Base-by-base conservation (phyloP, 2,329 filamentous ascomycete species). In the Aquanectria penicillioides region DNA sequence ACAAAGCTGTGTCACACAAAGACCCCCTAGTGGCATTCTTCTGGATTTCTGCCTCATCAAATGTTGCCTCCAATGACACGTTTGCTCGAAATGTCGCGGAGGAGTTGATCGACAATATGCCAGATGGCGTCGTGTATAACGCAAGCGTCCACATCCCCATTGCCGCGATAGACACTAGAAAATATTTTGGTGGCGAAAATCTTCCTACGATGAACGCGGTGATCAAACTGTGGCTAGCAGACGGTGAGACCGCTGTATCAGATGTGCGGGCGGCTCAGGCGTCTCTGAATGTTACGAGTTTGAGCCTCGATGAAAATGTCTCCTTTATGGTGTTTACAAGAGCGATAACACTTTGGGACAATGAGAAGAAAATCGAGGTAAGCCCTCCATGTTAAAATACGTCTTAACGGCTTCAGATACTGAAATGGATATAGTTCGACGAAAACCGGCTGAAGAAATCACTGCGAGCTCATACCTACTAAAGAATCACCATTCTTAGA, bases 191-290 rank as follows among this genome's bases (percentile, higher is more conserved):
- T 8, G 49, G 49, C 8, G 38, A 44, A 4, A 23, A 15, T 17
- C 12, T 52, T 37, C 49, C 49, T 6, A 44, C 49, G 6, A 52
- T 43, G 9, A 52, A 31, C 29, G 29, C 49, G n/a, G 49, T 52
- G 11, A 25, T 52, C 3, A 52, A 52, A 12, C 22, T 52, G 49
- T 52, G 49, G 49, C 49, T 52, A 28, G 23, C 25, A 28, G 26
- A 33, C n/a, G 26, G 9, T 2, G 22, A 33, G 9, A 33, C 20
- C 7, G 38, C 15, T 8, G 38, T 52, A 1, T 28, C 28, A 0
- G 15, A 34, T 2, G 49, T 52, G 7, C 28, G 49, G n/a, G 29
- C 49, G 7, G 49, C 37, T 15, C 49, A 52, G 15, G 15, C 26
- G 5, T 3, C 11, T 5, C 49, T 52, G 12, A n/a, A 52, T 29